Conservation (phyloP, 1,139 yeast genomes). For the Scheffersomyces stambukii region DNA sequence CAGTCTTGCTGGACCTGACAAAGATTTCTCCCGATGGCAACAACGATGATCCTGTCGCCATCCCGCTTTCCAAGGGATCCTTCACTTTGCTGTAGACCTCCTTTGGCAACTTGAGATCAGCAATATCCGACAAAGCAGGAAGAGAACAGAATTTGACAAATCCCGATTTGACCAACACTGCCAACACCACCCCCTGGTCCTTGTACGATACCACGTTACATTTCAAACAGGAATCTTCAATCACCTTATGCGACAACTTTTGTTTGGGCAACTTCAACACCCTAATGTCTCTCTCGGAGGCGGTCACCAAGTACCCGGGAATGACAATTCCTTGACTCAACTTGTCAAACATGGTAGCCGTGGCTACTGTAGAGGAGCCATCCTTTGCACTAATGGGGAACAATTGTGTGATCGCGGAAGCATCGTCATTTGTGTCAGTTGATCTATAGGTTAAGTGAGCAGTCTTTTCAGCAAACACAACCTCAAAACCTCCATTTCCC, state of each 20-base stretch:
- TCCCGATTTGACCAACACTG: conserved; percentile 34
- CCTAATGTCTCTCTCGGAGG: conserved; percentile 61
- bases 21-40: conserved; percentile 72
- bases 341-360: conserved; percentile 52
- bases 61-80: conserved; percentile 19
- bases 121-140: conserved; percentile 37
- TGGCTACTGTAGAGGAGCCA: conserved; percentile 67
- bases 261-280: conserved; percentile 58
- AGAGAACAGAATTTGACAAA: conserved; percentile 35
- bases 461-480: conserved; percentile 49
- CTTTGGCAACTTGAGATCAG: conserved; percentile 33
- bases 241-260: conserved; percentile 60
- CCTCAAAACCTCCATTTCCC: conserved; percentile 64
- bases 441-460: conserved; percentile 36
- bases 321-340: conserved; percentile 60
- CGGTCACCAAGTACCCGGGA: conserved; percentile 58
- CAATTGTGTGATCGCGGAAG: conserved; percentile 49
- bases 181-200: conserved; percentile 32
- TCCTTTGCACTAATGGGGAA: conserved; percentile 53
- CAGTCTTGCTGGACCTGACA: conserved; percentile 53
- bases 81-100: conserved; percentile 25
- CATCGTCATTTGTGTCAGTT: conserved; percentile 26
- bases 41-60: conserved; percentile 30
- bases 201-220: conserved; percentile 28
- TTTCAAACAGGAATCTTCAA: conserved; percentile 59